These are phyloP conservation scores for Trichoderma asperellum DNA, from an alignment of 2,329 filamentous ascomycete genomes.

Conservation along the genomic window DNA sequence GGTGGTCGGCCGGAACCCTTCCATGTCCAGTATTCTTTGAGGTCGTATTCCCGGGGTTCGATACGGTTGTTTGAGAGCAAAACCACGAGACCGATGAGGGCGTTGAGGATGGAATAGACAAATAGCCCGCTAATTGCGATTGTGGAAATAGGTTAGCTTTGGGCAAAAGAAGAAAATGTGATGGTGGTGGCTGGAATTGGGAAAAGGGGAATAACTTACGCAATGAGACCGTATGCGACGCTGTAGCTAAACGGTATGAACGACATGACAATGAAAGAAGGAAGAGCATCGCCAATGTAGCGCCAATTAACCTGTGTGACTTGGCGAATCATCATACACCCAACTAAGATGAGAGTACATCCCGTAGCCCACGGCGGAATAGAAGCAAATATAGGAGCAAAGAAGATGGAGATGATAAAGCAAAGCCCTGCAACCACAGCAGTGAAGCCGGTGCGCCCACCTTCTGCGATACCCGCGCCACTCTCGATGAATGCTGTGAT, in stretches of 20 bases:
- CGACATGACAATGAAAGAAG: constrained; percentile 74
- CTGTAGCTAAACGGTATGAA: constrained; percentile 81
- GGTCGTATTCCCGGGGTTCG: constrained; percentile 56
- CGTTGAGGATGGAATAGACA: constrained; percentile 55
- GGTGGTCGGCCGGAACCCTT: constrained; percentile 52
- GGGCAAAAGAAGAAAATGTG: neutral
- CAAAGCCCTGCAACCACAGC: constrained; percentile 70
- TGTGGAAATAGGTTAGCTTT: neutral
- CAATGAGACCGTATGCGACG: constrained; percentile 76
- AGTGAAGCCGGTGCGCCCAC: constrained; percentile 73
- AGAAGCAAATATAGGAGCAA: constrained; percentile 75
- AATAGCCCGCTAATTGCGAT: constrained; percentile 53
- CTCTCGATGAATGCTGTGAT: constrained; percentile 78
- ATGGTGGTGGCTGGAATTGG: no score
- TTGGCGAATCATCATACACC: constrained; percentile 77
- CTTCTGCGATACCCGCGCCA: constrained; percentile 75
- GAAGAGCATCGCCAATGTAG: constrained; percentile 75
- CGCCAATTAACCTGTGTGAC: constrained; percentile 76
- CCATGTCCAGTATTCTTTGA: constrained; percentile 62
- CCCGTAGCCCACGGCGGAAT: constrained; percentile 80
- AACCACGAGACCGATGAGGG: constrained; percentile 51
- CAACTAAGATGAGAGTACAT: constrained; percentile 72
- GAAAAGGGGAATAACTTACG: constrained; percentile 49
- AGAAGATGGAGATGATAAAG: constrained; percentile 74
- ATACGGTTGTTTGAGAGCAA: constrained; percentile 48